Evolutionary conservation across 768 basidiomycete species (phyloP).

Genomic region (Termitomyces sp.): DNA sequence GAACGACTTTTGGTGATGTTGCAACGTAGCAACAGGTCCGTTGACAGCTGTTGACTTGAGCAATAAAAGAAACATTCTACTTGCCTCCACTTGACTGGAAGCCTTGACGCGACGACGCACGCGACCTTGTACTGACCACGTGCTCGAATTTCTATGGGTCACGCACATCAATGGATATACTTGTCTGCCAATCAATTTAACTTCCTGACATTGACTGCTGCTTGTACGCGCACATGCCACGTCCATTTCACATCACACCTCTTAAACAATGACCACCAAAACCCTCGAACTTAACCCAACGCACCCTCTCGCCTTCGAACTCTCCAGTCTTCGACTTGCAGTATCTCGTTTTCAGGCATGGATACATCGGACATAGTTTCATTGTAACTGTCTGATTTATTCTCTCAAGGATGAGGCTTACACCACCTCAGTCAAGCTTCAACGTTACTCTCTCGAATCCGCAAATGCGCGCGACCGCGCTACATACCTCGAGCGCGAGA

Average conservation of each 20-base stretch:
- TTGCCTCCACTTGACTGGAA: no score
- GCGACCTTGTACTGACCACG: neutral
- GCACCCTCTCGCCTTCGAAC: conserved; percentile 42
- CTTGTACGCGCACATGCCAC: neutral
- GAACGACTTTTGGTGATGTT: no score
- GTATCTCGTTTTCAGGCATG: conserved; percentile 47
- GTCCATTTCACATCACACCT: neutral
- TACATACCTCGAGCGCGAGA: conserved; percentile 52
- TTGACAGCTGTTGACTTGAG: no score
- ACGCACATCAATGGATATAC: neutral
- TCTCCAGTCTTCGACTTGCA: conserved; percentile 39
- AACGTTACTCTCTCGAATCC: conserved; percentile 52
- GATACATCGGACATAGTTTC: conserved; percentile 4
- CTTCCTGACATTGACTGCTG: neutral
- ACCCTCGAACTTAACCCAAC: conserved; percentile 21
- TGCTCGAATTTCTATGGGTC: neutral
- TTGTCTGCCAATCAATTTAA: neutral
- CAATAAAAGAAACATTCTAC: no score
- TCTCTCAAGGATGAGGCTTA: conserved; percentile 63
- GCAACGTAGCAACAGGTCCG: no score
- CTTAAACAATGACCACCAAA: neutral
- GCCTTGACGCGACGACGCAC: neutral
- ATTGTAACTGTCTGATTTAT: conserved; percentile 10
- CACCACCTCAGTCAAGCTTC: conserved; percentile 58
- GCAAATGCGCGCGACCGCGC: conserved; percentile 43